Evolutionary conservation across 1,284 basidiomycete genomes (phyloP).

Genomic region (Cystobasidium pallidum): DNA sequence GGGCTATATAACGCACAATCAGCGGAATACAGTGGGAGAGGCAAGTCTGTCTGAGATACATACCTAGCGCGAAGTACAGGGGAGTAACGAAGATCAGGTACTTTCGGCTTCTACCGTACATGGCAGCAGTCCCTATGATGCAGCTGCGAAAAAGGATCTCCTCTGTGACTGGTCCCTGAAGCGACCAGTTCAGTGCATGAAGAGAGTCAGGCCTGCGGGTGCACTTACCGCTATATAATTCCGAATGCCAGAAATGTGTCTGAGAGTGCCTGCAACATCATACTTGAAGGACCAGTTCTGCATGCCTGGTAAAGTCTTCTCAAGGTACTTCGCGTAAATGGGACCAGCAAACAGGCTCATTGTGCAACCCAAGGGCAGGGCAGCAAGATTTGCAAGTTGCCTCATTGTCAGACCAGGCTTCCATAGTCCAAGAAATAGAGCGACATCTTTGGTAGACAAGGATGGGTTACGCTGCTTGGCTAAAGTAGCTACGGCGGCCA

Average conservation of each 20-base stretch:
- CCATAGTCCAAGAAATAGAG: constrained; percentile 47
- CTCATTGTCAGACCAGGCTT: constrained; percentile 49
- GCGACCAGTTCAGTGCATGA: not conserved
- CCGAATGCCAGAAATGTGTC: constrained; percentile 66
- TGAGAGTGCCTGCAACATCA: constrained; percentile 58
- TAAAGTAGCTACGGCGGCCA: constrained; percentile 57
- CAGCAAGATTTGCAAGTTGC: constrained; percentile 44
- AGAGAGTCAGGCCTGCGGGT: constrained; percentile 1
- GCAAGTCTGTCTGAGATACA: constrained; percentile 3
- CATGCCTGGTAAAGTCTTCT: constrained; percentile 67
- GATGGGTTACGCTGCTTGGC: constrained; percentile 9
- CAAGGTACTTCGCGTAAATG: constrained; percentile 68
- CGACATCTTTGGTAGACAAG: constrained; percentile 28
- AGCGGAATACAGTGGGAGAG: constrained; percentile 14
- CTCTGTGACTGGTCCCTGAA: constrained; percentile 84
- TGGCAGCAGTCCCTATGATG: constrained; percentile 72
- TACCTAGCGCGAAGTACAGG: constrained; percentile 83
- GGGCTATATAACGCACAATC: constrained; percentile 63
- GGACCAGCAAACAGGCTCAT: constrained; percentile 83
- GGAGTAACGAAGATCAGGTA: constrained; percentile 77
- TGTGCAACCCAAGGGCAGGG: constrained; percentile 60
- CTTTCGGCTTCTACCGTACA: constrained; percentile 64
- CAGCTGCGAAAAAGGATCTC: constrained; percentile 90
- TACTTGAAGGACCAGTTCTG: constrained; percentile 60
- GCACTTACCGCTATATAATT: constrained; percentile 76